These are phyloP conservation scores for Neofusicoccum cordaticola DNA, from an alignment of 2,329 filamentous ascomycete genomes.

Conservation along the genomic window DNA sequence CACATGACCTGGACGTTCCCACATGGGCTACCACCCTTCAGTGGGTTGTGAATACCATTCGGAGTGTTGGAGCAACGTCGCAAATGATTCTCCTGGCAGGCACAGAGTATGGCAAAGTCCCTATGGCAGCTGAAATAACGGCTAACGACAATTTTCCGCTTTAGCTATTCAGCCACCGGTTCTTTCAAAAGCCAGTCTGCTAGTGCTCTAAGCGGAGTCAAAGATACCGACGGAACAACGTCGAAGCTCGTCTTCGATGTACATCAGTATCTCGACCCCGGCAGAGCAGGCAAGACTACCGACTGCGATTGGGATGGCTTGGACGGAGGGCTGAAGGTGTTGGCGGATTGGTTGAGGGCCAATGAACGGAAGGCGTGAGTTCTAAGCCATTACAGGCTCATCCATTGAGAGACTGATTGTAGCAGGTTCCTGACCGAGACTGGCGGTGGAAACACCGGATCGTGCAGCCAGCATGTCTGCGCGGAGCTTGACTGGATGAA, in stretches of 20 bases:
- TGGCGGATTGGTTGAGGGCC: conserved; percentile 48
- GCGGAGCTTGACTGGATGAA: conserved; percentile 32
- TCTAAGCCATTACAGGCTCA: neutral
- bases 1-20: neutral
- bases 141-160: no score
- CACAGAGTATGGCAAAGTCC: neutral
- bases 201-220: neutral
- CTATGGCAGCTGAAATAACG: neutral
- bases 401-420: neutral
- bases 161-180: neutral
- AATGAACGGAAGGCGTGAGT: conserved; percentile 45
- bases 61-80: conserved; percentile 3
- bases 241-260: conserved; percentile 47
- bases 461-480: conserved; percentile 35
- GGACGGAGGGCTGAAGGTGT: conserved; percentile 43
- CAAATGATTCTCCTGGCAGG: conserved; percentile 8
- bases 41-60: conserved; percentile 13
- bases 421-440: conserved; percentile 50
- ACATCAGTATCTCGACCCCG: conserved; percentile 60
- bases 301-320: conserved; percentile 56
- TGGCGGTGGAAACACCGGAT: conserved; percentile 38
- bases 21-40: conserved; percentile 14
- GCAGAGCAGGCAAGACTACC: conserved; percentile 54
- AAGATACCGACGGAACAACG: neutral
- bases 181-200: neutral